phyloP scores from a whole-genome alignment of 768 basidiomycete genomes.

The Leccinum imitatum region DNA sequence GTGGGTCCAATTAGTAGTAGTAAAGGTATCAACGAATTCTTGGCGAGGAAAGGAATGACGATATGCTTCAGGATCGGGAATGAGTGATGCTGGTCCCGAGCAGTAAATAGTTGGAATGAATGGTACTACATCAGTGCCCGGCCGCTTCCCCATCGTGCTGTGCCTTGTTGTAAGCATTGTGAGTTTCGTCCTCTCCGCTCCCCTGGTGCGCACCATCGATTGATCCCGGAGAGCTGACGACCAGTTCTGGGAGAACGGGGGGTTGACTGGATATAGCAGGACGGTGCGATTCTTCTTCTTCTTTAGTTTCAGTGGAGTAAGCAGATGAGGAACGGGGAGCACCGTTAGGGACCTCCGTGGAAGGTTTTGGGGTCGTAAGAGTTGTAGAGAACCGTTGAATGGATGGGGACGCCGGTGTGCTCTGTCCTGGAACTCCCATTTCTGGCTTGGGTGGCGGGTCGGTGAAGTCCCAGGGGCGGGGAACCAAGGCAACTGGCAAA shows the following conservation, averaged over 20 bases:
- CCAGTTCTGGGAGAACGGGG: constrained; percentile 34
- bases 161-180: constrained; percentile 16
- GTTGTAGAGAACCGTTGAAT: constrained; percentile 25
- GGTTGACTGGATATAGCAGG: constrained; percentile 28
- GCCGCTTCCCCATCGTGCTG: constrained; percentile 24
- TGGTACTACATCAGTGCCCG: constrained; percentile 15
- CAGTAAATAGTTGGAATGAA: neutral
- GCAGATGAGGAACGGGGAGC: constrained; percentile 29
- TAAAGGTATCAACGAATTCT: constrained; percentile 1
- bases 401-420: constrained; percentile 23
- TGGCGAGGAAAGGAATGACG: neutral
- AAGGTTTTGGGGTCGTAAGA: constrained; percentile 30
- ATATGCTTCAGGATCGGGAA: neutral
- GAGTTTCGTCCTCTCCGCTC: constrained; percentile 15
- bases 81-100: neutral
- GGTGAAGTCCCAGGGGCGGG: constrained; percentile 78
- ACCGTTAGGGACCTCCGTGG: constrained; percentile 21
- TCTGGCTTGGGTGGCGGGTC: constrained; percentile 39
- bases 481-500: constrained; percentile 76
- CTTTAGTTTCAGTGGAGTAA: constrained; percentile 31
- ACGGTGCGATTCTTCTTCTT: constrained; percentile 24
- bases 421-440: constrained; percentile 11
- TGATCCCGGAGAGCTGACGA: constrained; percentile 35
- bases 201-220: constrained; percentile 28
- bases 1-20: neutral